Evolutionary conservation across 2,329 filamentous ascomycete genomes (phyloP).

Genomic region (Canariomyces notabilis): DNA sequence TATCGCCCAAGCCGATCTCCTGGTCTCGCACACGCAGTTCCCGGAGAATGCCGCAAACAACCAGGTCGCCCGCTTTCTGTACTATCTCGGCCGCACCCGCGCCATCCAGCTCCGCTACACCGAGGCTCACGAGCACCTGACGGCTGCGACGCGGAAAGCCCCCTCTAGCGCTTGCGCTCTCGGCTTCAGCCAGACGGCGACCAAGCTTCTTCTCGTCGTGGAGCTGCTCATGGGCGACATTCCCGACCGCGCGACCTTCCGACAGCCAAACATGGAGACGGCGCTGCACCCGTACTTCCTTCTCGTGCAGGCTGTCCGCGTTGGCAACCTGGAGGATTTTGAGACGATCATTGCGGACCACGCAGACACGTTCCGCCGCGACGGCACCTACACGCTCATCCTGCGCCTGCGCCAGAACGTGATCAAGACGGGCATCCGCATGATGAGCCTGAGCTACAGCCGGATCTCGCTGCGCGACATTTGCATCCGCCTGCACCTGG

Average conservation of each 20-base stretch:
- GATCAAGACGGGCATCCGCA: slow-evolving; percentile 97
- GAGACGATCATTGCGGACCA: slow-evolving; percentile 78
- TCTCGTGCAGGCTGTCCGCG: slow-evolving; percentile 88
- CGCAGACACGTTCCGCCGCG: slow-evolving; percentile 79
- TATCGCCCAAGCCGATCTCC: slow-evolving; percentile 91
- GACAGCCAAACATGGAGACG: slow-evolving; percentile 79
- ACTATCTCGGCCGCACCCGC: slow-evolving; percentile 93
- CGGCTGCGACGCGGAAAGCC: slow-evolving; percentile 89
- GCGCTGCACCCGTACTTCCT: slow-evolving; percentile 89
- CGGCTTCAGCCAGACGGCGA: slow-evolving; percentile 93
- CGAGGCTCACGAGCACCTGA: slow-evolving; percentile 90
- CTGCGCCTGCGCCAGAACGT: slow-evolving; percentile 95
- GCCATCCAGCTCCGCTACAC: slow-evolving; percentile 96
- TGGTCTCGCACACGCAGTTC: slow-evolving; percentile 94
- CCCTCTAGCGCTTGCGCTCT: slow-evolving; percentile 83
- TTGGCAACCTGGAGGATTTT: slow-evolving; percentile 94
- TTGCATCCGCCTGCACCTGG: slow-evolving; percentile 87
- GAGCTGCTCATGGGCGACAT: slow-evolving; percentile 98
- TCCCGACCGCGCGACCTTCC: slow-evolving; percentile 89
- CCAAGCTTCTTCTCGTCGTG: slow-evolving; percentile 93
- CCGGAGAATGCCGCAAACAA: slow-evolving; percentile 93
- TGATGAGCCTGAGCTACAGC: slow-evolving; percentile 98
- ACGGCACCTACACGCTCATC: slow-evolving; percentile 93
- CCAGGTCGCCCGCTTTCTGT: slow-evolving; percentile 94
- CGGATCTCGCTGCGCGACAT: slow-evolving; percentile 96